These are phyloP conservation scores for Exidia glandulosa DNA, from an alignment of 768 basidiomycete species.

Conservation along the genomic window DNA sequence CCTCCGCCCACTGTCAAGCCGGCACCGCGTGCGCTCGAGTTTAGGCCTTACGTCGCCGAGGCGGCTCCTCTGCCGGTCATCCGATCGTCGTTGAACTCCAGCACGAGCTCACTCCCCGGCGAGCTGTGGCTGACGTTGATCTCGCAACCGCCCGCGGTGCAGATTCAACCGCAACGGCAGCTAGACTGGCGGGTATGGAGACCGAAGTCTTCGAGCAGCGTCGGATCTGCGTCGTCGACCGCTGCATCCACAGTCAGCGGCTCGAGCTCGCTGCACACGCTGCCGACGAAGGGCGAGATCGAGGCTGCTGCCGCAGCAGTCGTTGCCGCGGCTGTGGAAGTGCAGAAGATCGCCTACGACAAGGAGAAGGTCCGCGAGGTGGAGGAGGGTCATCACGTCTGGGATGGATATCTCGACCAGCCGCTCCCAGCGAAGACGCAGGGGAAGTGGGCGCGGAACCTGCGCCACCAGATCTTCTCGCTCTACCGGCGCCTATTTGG, in stretches of 20 bases:
- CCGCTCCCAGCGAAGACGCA: conserved; percentile 39
- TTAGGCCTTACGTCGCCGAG: neutral
- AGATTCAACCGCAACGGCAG: neutral
- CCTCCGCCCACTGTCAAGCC: neutral
- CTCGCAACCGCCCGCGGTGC: neutral
- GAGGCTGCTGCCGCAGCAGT: too few relatives aligned
- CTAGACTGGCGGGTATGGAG: neutral
- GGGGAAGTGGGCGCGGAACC: conserved; percentile 35
- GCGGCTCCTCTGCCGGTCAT: neutral
- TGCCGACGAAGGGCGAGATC: too few relatives aligned
- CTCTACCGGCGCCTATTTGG: conserved; percentile 47
- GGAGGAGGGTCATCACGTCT: conserved; percentile 12
- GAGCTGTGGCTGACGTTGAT: neutral
- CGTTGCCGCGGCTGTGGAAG: too few relatives aligned
- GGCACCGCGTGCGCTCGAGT: neutral
- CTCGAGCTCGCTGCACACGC: too few relatives aligned
- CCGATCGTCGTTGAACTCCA: neutral
- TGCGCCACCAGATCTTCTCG: conserved; percentile 44
- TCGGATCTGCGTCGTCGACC: too few relatives aligned
- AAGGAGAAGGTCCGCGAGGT: neutral
- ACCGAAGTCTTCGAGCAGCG: too few relatives aligned
- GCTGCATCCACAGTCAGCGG: too few relatives aligned
- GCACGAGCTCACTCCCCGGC: neutral
- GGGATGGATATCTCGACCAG: conserved; percentile 45
- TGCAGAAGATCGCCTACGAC: neutral